phyloP scores from a whole-genome alignment of 2,329 filamentous ascomycete genomes.

The Verticillium isaacii region DNA sequence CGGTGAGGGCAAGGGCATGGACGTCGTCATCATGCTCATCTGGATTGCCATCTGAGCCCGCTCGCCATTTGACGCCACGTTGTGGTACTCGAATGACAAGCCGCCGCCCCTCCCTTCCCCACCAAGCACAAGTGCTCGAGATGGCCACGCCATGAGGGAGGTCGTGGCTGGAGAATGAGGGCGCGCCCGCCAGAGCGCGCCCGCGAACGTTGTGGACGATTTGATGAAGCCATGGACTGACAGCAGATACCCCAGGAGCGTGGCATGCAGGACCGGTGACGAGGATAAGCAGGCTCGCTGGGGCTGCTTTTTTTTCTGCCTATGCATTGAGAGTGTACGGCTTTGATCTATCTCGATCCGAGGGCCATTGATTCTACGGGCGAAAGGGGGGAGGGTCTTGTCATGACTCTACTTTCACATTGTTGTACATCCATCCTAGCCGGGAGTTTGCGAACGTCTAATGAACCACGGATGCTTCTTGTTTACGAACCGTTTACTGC shows the following conservation, averaged over 20 bases:
- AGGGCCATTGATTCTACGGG: neutral
- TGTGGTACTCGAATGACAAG: neutral
- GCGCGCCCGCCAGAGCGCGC: neutral
- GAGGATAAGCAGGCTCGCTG: neutral
- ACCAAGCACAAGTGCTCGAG: neutral
- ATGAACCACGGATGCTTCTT: neutral
- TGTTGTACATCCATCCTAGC: neutral
- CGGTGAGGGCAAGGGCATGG: constrained; percentile 61
- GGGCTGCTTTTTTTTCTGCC: neutral
- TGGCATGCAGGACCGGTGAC: neutral
- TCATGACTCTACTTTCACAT: neutral
- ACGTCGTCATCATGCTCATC: constrained; percentile 68
- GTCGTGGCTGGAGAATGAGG: neutral
- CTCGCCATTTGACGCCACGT: neutral
- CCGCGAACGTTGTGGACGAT: neutral
- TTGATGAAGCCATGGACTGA: neutral
- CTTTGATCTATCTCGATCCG: neutral
- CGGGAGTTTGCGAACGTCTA: neutral
- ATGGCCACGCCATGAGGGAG: neutral
- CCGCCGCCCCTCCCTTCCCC: neutral
- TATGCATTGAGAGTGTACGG: neutral
- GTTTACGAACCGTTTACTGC: neutral
- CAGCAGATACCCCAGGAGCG: neutral
- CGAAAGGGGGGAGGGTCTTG: neutral
- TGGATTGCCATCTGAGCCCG: constrained; percentile 64